Evolutionary conservation across 225 moss, liverwort and hornwort genomes (phyloP).

Genomic region (Thuidium tamariscinum): DNA sequence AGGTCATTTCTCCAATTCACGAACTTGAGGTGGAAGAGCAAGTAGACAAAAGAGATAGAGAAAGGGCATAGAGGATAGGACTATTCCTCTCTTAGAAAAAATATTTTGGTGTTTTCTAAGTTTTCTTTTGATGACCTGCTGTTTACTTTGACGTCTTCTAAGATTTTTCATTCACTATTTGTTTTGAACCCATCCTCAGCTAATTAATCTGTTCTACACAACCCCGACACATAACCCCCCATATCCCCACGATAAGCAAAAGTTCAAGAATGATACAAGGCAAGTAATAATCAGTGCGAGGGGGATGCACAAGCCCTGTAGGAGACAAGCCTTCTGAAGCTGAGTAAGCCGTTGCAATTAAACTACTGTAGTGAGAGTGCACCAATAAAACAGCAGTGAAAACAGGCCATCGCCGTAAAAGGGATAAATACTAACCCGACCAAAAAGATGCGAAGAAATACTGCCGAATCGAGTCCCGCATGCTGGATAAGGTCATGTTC

Average conservation of each 20-base stretch:
- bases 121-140: background rate
- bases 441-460: constrained; percentile 65
- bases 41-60: background rate
- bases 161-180: background rate
- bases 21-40: background rate
- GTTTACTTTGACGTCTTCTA: background rate
- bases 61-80: too few relatives aligned
- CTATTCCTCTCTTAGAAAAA: background rate
- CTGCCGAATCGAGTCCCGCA: constrained; percentile 75
- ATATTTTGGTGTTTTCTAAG: background rate
- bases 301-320: background rate
- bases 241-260: background rate
- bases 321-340: background rate
- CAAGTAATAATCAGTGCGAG: background rate
- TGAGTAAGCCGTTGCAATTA: background rate
- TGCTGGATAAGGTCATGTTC: constrained; percentile 69
- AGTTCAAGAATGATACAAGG: background rate
- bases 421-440: constrained; percentile 36
- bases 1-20: background rate
- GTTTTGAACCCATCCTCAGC: background rate
- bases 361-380: constrained; percentile 1
- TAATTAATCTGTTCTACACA: background rate
- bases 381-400: background rate
- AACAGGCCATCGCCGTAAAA: background rate
- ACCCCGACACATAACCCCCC: background rate